A percentile compares a stretch with the other conserved stretches of the same genome.
Conservation (phyloP, 2,329 filamentous ascomycete species). For the Akanthomyces muscarius region DNA sequence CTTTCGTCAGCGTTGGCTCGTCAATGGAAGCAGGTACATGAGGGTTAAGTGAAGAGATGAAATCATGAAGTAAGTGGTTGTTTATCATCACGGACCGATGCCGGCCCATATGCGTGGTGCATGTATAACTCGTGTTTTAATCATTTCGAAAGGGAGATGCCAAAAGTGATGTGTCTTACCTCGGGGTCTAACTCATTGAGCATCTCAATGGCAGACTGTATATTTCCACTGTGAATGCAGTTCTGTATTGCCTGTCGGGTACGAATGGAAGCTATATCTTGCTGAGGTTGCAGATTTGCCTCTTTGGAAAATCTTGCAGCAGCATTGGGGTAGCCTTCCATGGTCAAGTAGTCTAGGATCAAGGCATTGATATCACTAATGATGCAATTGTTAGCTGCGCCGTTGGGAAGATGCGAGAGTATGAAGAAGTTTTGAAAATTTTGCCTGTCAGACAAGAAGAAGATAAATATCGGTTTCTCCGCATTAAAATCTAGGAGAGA, state of each 20-base stretch:
- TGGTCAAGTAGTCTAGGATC: constrained; percentile 95
- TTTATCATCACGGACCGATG: constrained; percentile 86
- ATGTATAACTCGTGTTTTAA: constrained; percentile 91
- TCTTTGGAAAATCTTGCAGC: constrained; percentile 92
- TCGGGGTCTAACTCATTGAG: constrained; percentile 88
- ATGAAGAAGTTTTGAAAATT: constrained; percentile 15
- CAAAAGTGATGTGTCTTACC: constrained; percentile 54
- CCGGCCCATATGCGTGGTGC: constrained; percentile 91
- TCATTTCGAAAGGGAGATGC: constrained; percentile 60
- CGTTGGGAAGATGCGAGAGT: not conserved
- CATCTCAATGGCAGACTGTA: constrained; percentile 77
- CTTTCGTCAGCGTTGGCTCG: constrained; percentile 27
- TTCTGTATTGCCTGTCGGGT: constrained; percentile 79
- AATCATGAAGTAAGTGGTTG: constrained; percentile 53
- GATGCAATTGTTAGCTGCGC: constrained; percentile 26
- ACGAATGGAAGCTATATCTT: constrained; percentile 68
- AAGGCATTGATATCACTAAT: constrained; percentile 88
- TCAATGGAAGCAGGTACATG: constrained; percentile 10
- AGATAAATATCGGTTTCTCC: constrained; percentile 70
- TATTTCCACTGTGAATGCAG: constrained; percentile 79
- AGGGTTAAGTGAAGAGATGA: constrained; percentile 10
- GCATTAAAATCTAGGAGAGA: constrained; percentile 98
- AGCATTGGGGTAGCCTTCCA: constrained; percentile 88
- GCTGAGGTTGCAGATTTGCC: constrained; percentile 75
- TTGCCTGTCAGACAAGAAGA: constrained; percentile 64